phyloP scores from a whole-genome alignment of 257 asterid genomes.

The Fraxinus quadrangulata region DNA sequence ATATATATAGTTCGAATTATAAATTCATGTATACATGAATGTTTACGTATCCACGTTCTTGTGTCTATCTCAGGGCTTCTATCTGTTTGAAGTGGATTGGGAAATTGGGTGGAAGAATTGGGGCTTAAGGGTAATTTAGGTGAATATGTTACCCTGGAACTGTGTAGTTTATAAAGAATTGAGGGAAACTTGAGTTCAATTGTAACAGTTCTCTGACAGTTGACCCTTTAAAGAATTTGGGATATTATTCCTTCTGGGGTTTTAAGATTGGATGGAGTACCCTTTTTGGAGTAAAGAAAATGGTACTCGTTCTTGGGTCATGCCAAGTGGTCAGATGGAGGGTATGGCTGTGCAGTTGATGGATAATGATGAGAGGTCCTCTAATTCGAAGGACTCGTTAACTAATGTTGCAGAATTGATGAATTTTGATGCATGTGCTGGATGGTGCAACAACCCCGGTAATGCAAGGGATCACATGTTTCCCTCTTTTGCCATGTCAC shows the following conservation, averaged over 20 bases:
- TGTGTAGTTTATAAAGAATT: not conserved
- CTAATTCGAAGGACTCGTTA: conserved; percentile 36
- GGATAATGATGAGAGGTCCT: conserved; percentile 31
- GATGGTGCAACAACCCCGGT: conserved; percentile 50
- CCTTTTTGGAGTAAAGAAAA: conserved; percentile 28
- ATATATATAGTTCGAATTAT: not conserved
- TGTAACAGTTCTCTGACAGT: not conserved
- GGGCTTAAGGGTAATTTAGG: not conserved
- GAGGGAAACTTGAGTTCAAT: not conserved
- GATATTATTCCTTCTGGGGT: not conserved
- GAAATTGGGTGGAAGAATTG: not conserved
- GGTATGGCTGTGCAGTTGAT: conserved; percentile 20
- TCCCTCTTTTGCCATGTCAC: conserved; percentile 43
- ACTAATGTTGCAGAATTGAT: conserved; percentile 40
- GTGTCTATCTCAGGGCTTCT: conserved; percentile 7
- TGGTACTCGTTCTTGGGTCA: conserved; percentile 27
- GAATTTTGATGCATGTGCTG: conserved; percentile 51
- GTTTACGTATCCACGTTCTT: conserved; percentile 2
- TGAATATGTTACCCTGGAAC: not conserved
- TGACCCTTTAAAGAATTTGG: not conserved
- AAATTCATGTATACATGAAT: not conserved
- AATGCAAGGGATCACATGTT: conserved; percentile 43
- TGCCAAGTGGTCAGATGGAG: conserved; percentile 36
- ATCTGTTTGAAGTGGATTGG: not conserved
- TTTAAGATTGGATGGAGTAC: conserved; percentile 28